A percentile compares a stretch with the other conserved stretches of the same genome.
Evolutionary conservation across 495 filamentous ascomycete genomes (phyloP).

Genomic region (Xylaria telfairii): DNA sequence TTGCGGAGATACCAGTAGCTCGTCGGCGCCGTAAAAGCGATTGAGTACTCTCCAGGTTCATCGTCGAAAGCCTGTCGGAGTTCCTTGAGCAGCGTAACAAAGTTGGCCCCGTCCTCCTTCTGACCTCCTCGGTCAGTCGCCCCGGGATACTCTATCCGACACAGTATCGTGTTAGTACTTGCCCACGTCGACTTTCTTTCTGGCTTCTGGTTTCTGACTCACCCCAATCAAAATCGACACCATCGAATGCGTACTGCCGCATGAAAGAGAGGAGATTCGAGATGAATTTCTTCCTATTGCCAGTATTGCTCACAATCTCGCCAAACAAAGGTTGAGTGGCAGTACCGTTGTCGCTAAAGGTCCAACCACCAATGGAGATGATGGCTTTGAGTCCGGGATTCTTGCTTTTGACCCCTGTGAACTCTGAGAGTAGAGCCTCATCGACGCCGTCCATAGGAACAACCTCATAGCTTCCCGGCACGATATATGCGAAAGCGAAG

Average conservation of each 20-base stretch:
- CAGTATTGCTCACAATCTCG: constrained; percentile 14
- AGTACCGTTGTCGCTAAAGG: constrained; percentile 48
- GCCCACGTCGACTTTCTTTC: no score
- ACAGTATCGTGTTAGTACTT: no score
- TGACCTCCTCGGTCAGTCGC: not conserved
- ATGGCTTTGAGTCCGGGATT: constrained; percentile 42
- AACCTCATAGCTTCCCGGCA: constrained; percentile 25
- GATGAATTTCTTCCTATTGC: not conserved
- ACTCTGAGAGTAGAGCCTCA: not conserved
- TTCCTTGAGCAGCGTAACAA: no score
- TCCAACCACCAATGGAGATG: constrained; percentile 55
- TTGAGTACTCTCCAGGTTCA: no score
- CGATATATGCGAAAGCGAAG: constrained; percentile 38
- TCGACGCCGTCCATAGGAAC: constrained; percentile 18
- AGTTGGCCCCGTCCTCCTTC: not conserved
- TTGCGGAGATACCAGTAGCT: not conserved
- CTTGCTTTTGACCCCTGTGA: constrained; percentile 4
- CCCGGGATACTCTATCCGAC: not conserved
- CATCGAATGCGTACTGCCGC: not conserved
- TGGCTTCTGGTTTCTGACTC: no score
- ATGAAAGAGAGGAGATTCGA: not conserved
- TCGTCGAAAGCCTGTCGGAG: no score
- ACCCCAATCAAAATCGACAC: no score
- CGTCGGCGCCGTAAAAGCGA: not conserved
- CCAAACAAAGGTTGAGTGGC: constrained; percentile 44